Evolutionary conservation across 108 stramenopile species (phyloP), one percentile per base, ranked within the genome.

Genomic region (Cyclotella sp.): DNA sequence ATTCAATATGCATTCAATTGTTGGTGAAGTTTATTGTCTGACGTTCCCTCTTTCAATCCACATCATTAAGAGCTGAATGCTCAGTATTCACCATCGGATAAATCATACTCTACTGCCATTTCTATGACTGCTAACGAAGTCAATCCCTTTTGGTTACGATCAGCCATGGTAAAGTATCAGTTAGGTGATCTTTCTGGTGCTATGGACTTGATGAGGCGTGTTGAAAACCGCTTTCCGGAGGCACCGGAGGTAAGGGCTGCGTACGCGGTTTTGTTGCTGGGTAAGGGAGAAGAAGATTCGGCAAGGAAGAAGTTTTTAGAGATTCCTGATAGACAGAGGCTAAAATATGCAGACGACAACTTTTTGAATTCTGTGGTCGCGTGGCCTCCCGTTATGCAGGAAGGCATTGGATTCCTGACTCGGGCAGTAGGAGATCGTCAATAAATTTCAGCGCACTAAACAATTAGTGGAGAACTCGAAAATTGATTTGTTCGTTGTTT

Each of bases 121-220:
- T 86, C 86, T 26, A 94, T 94, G 93, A 92, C 93, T 13, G 84
- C 90, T 44, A 94, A 92, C 79, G 91, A 91, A 70, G 93, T 94
- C 26, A 90, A 72, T 68, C 93, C 93, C 1, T 94, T 90, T 63
- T 94, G 93, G 93, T 58, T 94, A 21, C 85, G 93, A 52, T 83
- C 90, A 3, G 76, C 89, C 21, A 75, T 94, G 88, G 91, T 91
- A 18, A 92, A 94, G 66, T 86, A 88, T 54, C 91, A 94, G 69
- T 46, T 94, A 41, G 86, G 87, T 41, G 88, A 94, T 63, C 16
- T 66, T 18, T 70, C 68, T 63, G 88, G 82, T 13, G 93, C 89
- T 0, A 81, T 87, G 47, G 91, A 92, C 68, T 64, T 94, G 51
- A 69, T 94, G 70, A 89, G 87, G 62, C 84, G 93, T 12, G 90